Conservation (phyloP, 352 stramenopile species). For the Pythium phragmiticola region DNA sequence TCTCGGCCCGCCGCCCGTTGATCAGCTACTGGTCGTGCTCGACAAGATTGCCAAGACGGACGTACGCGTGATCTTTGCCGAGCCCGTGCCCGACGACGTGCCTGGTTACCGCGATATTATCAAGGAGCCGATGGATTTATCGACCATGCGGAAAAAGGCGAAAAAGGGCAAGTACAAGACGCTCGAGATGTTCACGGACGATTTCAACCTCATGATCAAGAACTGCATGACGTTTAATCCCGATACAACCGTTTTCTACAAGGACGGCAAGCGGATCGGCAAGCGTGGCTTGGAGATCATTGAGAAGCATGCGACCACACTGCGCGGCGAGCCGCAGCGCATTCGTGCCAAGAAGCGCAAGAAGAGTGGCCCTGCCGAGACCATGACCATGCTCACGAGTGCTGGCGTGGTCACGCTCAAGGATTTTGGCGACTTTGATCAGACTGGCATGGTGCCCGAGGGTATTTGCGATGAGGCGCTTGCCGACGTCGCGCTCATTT, state of each 20-base stretch:
- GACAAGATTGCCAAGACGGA: constrained; percentile 84
- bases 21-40: constrained; percentile 63
- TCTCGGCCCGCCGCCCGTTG: constrained; percentile 64
- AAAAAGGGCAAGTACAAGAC: constrained; percentile 83
- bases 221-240: constrained; percentile 88
- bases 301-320: constrained; percentile 53
- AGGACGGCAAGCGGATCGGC: constrained; percentile 81
- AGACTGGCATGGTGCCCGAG: constrained; percentile 82
- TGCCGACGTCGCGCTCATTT: constrained; percentile 71
- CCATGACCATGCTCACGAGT: constrained; percentile 73
- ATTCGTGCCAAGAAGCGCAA: constrained; percentile 78
- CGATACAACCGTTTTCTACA: constrained; percentile 86
- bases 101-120: constrained; percentile 84
- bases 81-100: constrained; percentile 82
- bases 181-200: constrained; percentile 68
- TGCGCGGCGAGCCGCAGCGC: constrained; percentile 71
- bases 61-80: constrained; percentile 76
- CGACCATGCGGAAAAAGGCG: constrained; percentile 77
- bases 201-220: constrained; percentile 87
- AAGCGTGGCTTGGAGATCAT: constrained; percentile 83
- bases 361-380: constrained; percentile 61
- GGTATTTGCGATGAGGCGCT: constrained; percentile 76
- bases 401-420: constrained; percentile 59
- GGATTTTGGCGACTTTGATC: constrained; percentile 69
- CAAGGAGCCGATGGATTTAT: constrained; percentile 85